Base-by-base conservation (phyloP, 108 stramenopile species). In the Seminavis robusta region DNA sequence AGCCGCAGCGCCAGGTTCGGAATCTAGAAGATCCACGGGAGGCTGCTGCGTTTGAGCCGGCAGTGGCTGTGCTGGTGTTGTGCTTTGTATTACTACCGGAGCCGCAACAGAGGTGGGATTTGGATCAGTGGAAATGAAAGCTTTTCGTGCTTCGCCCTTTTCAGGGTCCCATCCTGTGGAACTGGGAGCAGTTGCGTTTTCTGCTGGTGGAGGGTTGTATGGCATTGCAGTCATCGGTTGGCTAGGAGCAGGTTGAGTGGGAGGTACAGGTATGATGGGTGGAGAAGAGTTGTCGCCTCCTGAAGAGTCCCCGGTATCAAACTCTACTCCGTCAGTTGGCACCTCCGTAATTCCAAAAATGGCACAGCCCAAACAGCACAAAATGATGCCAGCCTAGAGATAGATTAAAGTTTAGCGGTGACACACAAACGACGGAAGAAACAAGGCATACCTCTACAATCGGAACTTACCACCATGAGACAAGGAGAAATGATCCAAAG, bases 401-500 rank as follows among this genome's bases (percentile, higher is more conserved):
- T 9, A 17, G 17, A 46, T 16, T 8, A 11, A 19, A 46, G 13
- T 9, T 11, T 37, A 37, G 11, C 36, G 13, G 9, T 11, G 9
- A 13, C 36, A 13, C 36, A 37, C 36, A 9, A 11, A 37, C 36
- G 9, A 9, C 36, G 19, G n/a, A 45, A 11, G 7, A 45, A 10
- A 16, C 9, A 16, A 16, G 44, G 16, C 11, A 8, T 37, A 13
- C 11, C 36, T 13, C 36, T 9, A 13, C 9, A 37, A 9, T 9
- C 13, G 9, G 9, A 37, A 61, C 69, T 50, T 67, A 76, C 84
- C 44, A 65, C 75, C 27, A 77, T 55, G 33, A 94, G 61, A 49
- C 92, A 78, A 7, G 94, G 94, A 17, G 83, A 89, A 47, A 94
- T 90, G 32, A 94, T 83, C 73, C 86, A 74, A 0, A 94, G 30